Percentiles rank a stretch among this genome's conserved stretches.
Conservation (phyloP, 768 basidiomycete genomes). For the Boletus coccyginus region DNA sequence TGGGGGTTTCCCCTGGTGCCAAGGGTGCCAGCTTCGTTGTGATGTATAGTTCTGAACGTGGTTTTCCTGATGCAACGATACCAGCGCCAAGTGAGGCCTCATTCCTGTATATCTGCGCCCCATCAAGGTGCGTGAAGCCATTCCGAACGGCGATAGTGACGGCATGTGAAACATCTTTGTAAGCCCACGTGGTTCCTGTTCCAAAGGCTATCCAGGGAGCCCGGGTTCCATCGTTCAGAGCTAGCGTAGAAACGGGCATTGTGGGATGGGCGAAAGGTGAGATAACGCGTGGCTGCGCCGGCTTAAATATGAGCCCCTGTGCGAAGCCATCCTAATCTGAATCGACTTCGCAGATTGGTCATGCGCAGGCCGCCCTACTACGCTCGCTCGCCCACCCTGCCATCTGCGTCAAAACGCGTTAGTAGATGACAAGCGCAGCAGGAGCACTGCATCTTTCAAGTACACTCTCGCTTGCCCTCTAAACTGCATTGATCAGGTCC, state of each 20-base stretch:
- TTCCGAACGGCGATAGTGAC: constrained; percentile 50
- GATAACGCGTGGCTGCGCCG: not conserved
- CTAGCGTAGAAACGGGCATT: constrained; percentile 32
- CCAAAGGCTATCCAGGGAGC: constrained; percentile 63
- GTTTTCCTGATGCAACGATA: constrained; percentile 47
- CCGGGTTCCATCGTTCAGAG: constrained; percentile 53
- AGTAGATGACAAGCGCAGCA: no score
- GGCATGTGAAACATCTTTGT: constrained; percentile 39
- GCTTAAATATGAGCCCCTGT: constrained; percentile 11
- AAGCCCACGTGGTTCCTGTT: constrained; percentile 56
- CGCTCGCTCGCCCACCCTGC: no score
- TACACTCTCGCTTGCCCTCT: no score
- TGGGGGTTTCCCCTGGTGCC: constrained; percentile 44
- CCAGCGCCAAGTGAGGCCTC: constrained; percentile 52
- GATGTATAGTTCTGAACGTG: constrained; percentile 56
- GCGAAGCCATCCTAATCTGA: no score
- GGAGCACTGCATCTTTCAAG: no score
- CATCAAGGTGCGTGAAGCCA: constrained; percentile 63
- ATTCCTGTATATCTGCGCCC: constrained; percentile 59
- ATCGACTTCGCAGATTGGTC: no score
- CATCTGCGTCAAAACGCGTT: no score
- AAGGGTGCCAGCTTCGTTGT: constrained; percentile 50
- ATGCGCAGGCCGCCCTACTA: no score
- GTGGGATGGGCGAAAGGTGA: constrained; percentile 4
- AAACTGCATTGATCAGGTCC: no score